These are phyloP conservation scores for Anastatica hierochuntica DNA, from an alignment of 345 rosid species.

Conservation along the genomic window DNA sequence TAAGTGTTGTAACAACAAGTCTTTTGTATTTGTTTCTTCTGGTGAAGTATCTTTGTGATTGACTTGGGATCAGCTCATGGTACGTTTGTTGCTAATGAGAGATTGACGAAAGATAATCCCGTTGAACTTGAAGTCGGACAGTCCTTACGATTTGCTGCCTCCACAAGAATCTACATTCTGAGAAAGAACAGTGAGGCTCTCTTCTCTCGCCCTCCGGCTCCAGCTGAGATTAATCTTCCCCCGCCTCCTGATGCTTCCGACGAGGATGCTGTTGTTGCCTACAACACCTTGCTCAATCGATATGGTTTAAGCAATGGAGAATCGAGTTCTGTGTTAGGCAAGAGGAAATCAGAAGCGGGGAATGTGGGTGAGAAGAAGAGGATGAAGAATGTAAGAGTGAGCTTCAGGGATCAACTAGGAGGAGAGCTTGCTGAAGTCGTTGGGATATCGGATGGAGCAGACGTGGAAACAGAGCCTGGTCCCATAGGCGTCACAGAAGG, in stretches of 20 bases:
- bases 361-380: slow-evolving; percentile 54
- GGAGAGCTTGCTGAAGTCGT: slow-evolving; percentile 86
- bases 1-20: slow-evolving; percentile 52
- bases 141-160: slow-evolving; percentile 85
- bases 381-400: slow-evolving; percentile 48
- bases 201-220: slow-evolving; percentile 49
- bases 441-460: slow-evolving; percentile 90
- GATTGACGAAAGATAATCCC: slow-evolving; percentile 61
- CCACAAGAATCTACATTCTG: slow-evolving; percentile 70
- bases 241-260: slow-evolving; percentile 75
- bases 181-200: slow-evolving; percentile 82
- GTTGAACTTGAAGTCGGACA: slow-evolving; percentile 85
- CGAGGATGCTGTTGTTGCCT: slow-evolving; percentile 74
- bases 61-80: slow-evolving; percentile 97
- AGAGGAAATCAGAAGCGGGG: slow-evolving; percentile 52
- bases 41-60: slow-evolving; percentile 68
- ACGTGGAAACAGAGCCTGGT: slow-evolving; percentile 95
- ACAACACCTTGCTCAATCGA: slow-evolving; percentile 77
- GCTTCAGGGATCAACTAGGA: slow-evolving; percentile 78
- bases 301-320: slow-evolving; percentile 45
- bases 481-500: slow-evolving; percentile 84
- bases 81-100: slow-evolving; percentile 86
- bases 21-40: slow-evolving; percentile 43
- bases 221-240: slow-evolving; percentile 58
- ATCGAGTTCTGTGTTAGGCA: slow-evolving; percentile 17